Base-by-base conservation (phyloP, 2,329 filamentous ascomycete species). In the Penicillium occitanis region DNA sequence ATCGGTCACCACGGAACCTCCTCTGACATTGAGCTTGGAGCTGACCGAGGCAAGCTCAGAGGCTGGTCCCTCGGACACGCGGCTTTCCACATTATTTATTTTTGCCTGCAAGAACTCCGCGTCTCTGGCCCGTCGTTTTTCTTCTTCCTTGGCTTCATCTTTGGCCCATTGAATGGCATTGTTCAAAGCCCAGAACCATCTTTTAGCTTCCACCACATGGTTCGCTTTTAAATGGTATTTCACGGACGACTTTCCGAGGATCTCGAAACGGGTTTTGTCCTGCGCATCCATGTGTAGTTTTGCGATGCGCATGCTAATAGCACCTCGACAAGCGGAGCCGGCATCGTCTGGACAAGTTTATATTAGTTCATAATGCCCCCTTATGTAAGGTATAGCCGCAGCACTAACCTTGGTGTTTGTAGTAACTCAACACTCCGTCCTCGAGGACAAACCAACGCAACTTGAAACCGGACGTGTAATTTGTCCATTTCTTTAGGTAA, bases 401-500 rank as follows among this genome's bases (percentile, higher is more conserved):
- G 25, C 57, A 66, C 74, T 63, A 76, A 85, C 85, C 85, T 80
- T 99, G 95, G 77, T 98, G 92, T 80, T 99, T 99, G 83, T 98
- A 99, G 81, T 99, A 99, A 79, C 95, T 98, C 70, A 99, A 80
- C 13, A 99, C 94, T 13, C 95, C 95, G 75, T 99, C 95, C 76
- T 99, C 95, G 8, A 99, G 86, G 14, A 98, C 95, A 75, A 99
- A 99, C 93, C 94, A 99, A 67, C 95, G 86, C 69, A 99, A 79
- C 80, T 99, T 97, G 81, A 97, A 99, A 8, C 95, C 95, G 75
- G 91, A 93, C 25, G 94, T 93, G 77, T 99, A 99, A 77, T 99
- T 99, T 58, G 95, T 99, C 95, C 95, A 99, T 78, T 99, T 99
- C 81, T 97, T 98, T 65, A 99, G 83, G 77, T 98, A 99, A 6